phyloP scores from a whole-genome alignment of 179 eudicot species.

The Silene noctiflora region DNA sequence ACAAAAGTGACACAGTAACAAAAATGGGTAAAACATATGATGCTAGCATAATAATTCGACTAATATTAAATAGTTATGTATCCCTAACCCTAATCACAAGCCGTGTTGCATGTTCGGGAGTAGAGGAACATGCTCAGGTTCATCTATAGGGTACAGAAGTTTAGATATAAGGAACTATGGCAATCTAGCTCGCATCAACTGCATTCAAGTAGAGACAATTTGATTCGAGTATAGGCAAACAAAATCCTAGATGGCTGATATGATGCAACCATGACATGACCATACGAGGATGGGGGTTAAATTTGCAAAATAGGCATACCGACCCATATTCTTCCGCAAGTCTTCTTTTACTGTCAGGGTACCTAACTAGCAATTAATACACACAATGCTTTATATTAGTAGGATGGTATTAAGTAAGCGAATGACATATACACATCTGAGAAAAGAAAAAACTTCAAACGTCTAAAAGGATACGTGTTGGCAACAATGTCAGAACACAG shows the following conservation, averaged over 20 bases:
- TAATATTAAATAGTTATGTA: background rate
- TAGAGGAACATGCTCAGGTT: background rate
- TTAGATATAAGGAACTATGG: background rate
- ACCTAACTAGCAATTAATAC: background rate
- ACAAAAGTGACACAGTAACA: background rate
- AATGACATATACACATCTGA: background rate
- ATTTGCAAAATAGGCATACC: background rate
- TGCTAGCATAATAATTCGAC: background rate
- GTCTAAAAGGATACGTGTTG: constrained; percentile 70
- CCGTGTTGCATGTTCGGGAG: background rate
- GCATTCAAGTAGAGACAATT: background rate
- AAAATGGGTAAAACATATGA: background rate
- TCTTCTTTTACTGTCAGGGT: background rate
- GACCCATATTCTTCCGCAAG: background rate
- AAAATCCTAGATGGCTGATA: background rate
- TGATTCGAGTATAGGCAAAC: background rate
- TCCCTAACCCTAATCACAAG: background rate
- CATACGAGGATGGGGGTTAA: background rate
- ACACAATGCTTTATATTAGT: background rate
- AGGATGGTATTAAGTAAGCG: too few relatives aligned
- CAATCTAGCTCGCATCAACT: background rate
- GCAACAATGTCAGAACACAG: constrained; percentile 84
- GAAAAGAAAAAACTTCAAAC: background rate
- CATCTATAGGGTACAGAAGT: background rate
- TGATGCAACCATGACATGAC: background rate